Percentiles rank a stretch among this genome's conserved stretches.
Evolutionary conservation across 106 monocot species (phyloP).

Genomic region (Cymbidium sinense): DNA sequence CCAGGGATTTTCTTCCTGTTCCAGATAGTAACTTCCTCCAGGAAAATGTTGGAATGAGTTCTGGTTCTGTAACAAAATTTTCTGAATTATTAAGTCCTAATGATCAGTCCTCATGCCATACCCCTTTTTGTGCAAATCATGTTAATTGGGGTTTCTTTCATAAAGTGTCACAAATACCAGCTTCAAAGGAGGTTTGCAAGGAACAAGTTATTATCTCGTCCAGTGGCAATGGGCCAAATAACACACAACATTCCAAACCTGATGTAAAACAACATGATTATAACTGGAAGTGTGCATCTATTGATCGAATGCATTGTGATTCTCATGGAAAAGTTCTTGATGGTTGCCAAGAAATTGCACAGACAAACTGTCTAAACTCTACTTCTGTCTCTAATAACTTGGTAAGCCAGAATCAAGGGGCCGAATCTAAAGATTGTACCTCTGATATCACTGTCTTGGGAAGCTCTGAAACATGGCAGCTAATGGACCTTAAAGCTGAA

Average conservation of each 20-base stretch:
- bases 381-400: not conserved
- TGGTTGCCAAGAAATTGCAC: constrained; percentile 3
- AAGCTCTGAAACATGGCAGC: constrained; percentile 22
- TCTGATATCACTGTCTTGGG: not conserved
- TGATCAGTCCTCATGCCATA: not conserved
- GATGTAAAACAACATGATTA: not conserved
- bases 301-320: constrained; percentile 3
- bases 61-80: not conserved
- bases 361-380: not conserved
- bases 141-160: not conserved
- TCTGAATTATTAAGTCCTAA: not conserved
- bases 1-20: constrained; percentile 15
- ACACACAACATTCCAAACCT: not conserved
- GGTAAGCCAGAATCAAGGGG: not conserved
- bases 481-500: constrained; percentile 24
- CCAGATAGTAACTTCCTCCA: not conserved
- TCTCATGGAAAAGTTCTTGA: not conserved
- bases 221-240: constrained; percentile 5
- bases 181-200: constrained; percentile 1
- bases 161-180: not conserved
- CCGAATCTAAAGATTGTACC: not conserved
- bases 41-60: not conserved
- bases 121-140: not conserved
- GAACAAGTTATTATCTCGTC: not conserved
- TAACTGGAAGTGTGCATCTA: not conserved